Conservation (phyloP, 495 filamentous ascomycete genomes). For the Bathelium albidoporum region DNA sequence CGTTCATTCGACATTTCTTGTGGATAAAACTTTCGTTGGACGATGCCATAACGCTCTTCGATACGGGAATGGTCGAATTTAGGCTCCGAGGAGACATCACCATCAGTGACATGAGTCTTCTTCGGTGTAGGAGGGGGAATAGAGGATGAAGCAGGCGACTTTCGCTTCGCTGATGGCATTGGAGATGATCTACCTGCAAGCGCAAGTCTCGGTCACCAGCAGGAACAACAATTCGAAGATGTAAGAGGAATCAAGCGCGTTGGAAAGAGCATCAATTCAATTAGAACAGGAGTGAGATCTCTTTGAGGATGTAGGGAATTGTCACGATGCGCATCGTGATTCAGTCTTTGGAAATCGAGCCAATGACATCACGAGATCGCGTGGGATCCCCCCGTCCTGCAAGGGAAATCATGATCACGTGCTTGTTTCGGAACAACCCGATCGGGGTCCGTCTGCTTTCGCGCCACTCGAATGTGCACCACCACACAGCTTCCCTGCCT, state of each 20-base stretch:
- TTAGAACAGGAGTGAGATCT: background rate
- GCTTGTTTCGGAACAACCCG: no score
- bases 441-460: no score
- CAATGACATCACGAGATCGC: constrained; percentile 5
- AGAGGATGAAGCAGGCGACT: background rate
- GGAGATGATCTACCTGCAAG: background rate
- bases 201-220: background rate
- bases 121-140: background rate
- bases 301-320: background rate
- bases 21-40: constrained; percentile 65
- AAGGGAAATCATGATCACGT: no score
- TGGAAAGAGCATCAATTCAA: background rate
- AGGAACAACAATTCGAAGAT: background rate
- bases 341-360: background rate
- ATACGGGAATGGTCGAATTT: constrained; percentile 24
- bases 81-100: background rate
- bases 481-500: no score
- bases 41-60: constrained; percentile 24
- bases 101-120: background rate
- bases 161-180: background rate
- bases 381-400: no score
- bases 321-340: background rate
- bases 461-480: no score
- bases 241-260: no score
- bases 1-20: constrained; percentile 73